These are phyloP conservation scores for Daldinia eschscholtzii DNA, from an alignment of 2,329 filamentous ascomycete genomes.

Conservation along the genomic window DNA sequence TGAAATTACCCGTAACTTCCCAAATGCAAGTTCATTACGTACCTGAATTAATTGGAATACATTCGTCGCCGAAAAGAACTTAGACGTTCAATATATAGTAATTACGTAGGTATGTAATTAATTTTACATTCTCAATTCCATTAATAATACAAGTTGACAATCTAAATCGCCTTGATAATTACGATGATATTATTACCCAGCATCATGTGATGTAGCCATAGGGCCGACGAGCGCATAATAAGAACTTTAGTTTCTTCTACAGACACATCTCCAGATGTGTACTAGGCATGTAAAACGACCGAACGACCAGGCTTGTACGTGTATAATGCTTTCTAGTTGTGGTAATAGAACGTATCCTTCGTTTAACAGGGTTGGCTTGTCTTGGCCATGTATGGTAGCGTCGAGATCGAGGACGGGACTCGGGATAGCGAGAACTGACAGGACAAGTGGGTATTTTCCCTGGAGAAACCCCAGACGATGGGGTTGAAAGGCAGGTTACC, in stretches of 20 bases:
- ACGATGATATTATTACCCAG: neutral
- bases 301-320: neutral
- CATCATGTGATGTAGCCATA: neutral
- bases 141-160: neutral
- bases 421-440: constrained; percentile 37
- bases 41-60: neutral
- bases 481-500: constrained; percentile 21
- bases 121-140: neutral
- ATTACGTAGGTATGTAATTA: neutral
- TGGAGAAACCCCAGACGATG: constrained; percentile 21
- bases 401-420: constrained; percentile 35
- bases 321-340: constrained; percentile 22
- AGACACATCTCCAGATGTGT: neutral
- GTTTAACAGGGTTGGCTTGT: constrained; percentile 29
- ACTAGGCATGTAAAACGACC: neutral
- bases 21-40: neutral
- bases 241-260: neutral
- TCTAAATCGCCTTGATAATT: neutral
- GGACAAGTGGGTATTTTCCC: constrained; percentile 38
- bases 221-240: constrained; percentile 1
- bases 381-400: constrained; percentile 27
- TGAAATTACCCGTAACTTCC: neutral
- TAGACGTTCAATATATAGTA: neutral
- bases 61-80: neutral
- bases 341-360: constrained; percentile 19